Evolutionary conservation across 495 filamentous ascomycete species (phyloP), one percentile per base, ranked within the genome.

Genomic region (Penicillium silybi): DNA sequence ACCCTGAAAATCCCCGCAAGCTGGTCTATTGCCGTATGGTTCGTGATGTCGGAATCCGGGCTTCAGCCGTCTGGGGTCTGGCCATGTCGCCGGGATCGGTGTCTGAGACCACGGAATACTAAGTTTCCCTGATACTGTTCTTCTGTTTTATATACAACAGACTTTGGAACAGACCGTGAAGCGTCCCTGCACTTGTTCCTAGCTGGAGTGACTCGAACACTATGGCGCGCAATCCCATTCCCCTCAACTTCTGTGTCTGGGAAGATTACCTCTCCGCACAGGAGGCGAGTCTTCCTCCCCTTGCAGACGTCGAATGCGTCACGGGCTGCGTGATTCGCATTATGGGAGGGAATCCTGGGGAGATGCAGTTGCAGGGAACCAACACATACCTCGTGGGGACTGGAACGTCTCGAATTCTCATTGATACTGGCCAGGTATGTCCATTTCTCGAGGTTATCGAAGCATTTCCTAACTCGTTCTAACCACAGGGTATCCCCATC

Each of bases 351-450:
- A 90, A 91, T 63, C 82, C 87, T 5, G 78, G 81, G 54, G 84
- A 86, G 56, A 78, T 82, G 63, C 57, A 66, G 46, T 62, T 80
- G 23, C 78, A 78, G 72, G 82, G 82, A 19, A 89, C 88, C 39
- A 92, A 92, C 65, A 92, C 88, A 8, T 92, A 89, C 66, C 72
- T 92, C 22, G 59, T 92, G 44, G 87, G 87, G 49, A 88, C 76
- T 6, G 86, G 87, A 9, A 51, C 62, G 2, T 32, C 65, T 2
- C 73, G 86, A n/a, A 57, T 89, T 37, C 70, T 92, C 6, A 79
- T 92, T 51, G 88, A 92, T 64, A 88, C 87, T 0, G 84, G 78
- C 29, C 75, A 85, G 50, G 55, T 58, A 10, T 40, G 49, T 34
- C 18, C n/a, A n/a, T n/a, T n/a, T 17, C 6, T 15, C 25, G 4